Evolutionary conservation across 495 filamentous ascomycete genomes (phyloP).

Genomic region (Penicillium diatomitis): DNA sequence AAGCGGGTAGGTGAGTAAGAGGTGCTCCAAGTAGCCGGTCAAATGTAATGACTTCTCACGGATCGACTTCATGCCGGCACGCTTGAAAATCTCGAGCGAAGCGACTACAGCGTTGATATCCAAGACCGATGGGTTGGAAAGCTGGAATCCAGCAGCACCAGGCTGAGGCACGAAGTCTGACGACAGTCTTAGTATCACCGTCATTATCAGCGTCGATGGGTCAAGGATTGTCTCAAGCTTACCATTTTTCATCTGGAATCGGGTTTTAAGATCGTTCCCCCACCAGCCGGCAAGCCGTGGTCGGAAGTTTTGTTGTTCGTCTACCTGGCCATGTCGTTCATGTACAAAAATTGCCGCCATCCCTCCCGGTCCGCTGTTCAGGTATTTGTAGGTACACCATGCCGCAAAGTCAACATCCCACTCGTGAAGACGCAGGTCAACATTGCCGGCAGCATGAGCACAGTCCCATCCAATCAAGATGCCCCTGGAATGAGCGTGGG

Average conservation of each 20-base stretch:
- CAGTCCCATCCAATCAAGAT: conserved; percentile 91
- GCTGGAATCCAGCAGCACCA: conserved; percentile 53
- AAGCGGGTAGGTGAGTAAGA: conserved; percentile 41
- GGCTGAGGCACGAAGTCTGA: conserved; percentile 60
- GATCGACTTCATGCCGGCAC: conserved; percentile 59
- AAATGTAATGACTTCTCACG: conserved; percentile 65
- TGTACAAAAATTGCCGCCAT: conserved; percentile 89
- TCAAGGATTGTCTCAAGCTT: conserved; percentile 8
- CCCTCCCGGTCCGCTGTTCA: conserved; percentile 82
- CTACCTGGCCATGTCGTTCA: conserved; percentile 52
- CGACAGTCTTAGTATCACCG: background rate
- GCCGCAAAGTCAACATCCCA: conserved; percentile 94
- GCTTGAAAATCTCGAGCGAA: conserved; percentile 68
- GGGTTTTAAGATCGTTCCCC: conserved; percentile 66
- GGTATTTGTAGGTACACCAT: conserved; percentile 98
- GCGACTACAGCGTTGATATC: conserved; percentile 60
- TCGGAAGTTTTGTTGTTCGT: conserved; percentile 33
- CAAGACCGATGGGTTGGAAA: conserved; percentile 53
- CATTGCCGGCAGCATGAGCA: conserved; percentile 90
- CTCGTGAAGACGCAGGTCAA: conserved; percentile 70
- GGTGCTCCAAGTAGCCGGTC: conserved; percentile 71
- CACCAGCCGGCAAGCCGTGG: conserved; percentile 80
- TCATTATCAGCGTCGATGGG: background rate
- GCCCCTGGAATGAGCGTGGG: conserved; percentile 61
- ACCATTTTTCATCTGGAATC: conserved; percentile 71